Evolutionary conservation across 371 early-diverging fungal genomes (phyloP).

Genomic region (Rhizopus stolonifer): DNA sequence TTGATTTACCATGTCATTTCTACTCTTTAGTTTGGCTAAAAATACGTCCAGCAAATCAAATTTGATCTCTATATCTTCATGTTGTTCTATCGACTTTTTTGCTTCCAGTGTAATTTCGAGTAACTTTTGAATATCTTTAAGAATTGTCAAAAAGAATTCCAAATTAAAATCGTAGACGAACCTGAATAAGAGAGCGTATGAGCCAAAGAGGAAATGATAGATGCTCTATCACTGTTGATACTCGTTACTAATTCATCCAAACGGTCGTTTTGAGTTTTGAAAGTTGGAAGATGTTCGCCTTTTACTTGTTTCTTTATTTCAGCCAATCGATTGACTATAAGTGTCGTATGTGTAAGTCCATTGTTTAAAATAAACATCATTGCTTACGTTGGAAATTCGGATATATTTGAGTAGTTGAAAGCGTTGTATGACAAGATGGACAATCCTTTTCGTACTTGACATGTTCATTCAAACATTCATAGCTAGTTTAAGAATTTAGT

Average conservation of each 20-base stretch:
- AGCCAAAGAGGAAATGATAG: constrained; percentile 15
- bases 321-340: constrained; percentile 31
- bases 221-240: constrained; percentile 15
- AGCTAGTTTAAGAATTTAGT: constrained; percentile 36
- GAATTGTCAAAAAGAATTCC: not conserved
- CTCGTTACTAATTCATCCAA: constrained; percentile 21
- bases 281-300: not conserved
- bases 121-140: constrained; percentile 53
- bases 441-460: constrained; percentile 60
- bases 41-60: constrained; percentile 33
- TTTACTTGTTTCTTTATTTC: constrained; percentile 11
- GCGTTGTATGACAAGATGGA: constrained; percentile 65
- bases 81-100: constrained; percentile 53
- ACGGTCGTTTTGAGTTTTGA: constrained; percentile 13
- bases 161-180: constrained; percentile 1
- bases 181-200: constrained; percentile 16
- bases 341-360: not conserved
- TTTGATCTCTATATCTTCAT: constrained; percentile 52
- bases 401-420: constrained; percentile 66
- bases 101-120: constrained; percentile 55
- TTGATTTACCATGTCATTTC: constrained; percentile 3
- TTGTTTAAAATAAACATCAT: not conserved
- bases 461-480: constrained; percentile 72
- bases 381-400: constrained; percentile 77
- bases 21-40: constrained; percentile 5